Percentiles rank a stretch among this genome's conserved stretches.
Evolutionary conservation across 805 yeast genomes (phyloP).

Genomic region (Teunomyces barrocoloradensis): DNA sequence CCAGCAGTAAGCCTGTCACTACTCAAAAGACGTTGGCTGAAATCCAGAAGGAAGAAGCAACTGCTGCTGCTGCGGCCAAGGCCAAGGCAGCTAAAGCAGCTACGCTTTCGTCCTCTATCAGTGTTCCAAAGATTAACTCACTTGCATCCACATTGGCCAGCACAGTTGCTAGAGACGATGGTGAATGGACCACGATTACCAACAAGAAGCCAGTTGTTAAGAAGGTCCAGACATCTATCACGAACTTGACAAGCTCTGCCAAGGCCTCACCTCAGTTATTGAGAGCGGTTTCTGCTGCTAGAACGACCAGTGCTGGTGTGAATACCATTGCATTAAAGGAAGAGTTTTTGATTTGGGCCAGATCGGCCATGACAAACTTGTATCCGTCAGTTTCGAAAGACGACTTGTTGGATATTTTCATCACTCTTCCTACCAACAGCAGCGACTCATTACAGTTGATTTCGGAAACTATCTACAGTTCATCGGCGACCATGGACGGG

Average conservation of each 20-base stretch:
- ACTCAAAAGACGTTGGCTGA: constrained; percentile 56
- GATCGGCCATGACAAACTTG: constrained; percentile 60
- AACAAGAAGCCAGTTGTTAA: constrained; percentile 35
- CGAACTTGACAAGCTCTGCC: constrained; percentile 18
- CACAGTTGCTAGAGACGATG: constrained; percentile 24
- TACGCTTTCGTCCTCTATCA: constrained; percentile 8
- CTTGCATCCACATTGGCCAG: constrained; percentile 35
- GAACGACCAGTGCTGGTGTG: constrained; percentile 23
- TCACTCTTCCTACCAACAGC: constrained; percentile 70
- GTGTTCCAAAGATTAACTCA: constrained; percentile 17
- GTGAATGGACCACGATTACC: constrained; percentile 47
- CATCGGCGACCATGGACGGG: constrained; percentile 90
- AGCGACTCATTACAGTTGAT: constrained; percentile 79
- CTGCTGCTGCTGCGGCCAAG: constrained; percentile 34
- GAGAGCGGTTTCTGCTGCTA: constrained; percentile 34
- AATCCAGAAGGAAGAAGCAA: constrained; percentile 59
- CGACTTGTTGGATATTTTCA: constrained; percentile 75
- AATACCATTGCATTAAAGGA: constrained; percentile 35
- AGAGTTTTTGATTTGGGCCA: constrained; percentile 72
- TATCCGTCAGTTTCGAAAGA: constrained; percentile 73
- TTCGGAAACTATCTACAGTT: constrained; percentile 87
- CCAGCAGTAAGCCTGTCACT: constrained; percentile 15
- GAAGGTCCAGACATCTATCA: constrained; percentile 16
- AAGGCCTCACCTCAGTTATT: constrained; percentile 34
- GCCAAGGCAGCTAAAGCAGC: constrained; percentile 15